Base-by-base conservation (phyloP, 306 rosid species). In the Oemleria cerasiformis region DNA sequence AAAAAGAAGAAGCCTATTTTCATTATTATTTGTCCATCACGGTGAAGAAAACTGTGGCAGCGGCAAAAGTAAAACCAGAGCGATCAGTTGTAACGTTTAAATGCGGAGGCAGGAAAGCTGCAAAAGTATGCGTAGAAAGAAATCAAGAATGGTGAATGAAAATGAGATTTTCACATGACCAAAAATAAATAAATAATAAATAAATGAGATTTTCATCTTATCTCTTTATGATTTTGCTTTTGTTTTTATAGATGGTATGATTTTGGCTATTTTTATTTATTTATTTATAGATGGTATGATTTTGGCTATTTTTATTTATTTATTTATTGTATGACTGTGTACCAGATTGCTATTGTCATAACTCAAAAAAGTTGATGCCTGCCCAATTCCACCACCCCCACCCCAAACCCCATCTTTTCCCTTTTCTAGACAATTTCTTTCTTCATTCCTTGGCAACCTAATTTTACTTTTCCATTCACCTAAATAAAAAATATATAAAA, bases 401-500 rank as follows among this genome's bases (percentile, higher is more conserved):
- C 79, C 75, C 83, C 81, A n/a, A n/a, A 82, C 63, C 76, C 78
- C 78, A 64, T 83, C 81, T 50, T 75, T 83, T 69, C 84, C 85
- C 70, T 62, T 81, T 82, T 50, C 11, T 51, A 44, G 75, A 67
- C 83, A 68, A 75, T 86, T 86, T 84, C 91, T 85, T 92, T 81
- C 92, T 85, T 92, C 85, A 83, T 80, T 74, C 87, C 86, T 77
- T 72, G 86, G 88, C 91, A 86, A 85, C 92, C 92, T 77, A 90
- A 78, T 84, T 75, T 86, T 77, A 79, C 85, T 84, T 78, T 86
- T 75, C 72, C 91, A 34, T 87, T 82, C 82, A 83, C 89, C 95
- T 81, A 86, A 72, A 79, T 25, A 80, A 14, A 25, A 25, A 25
- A 25, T 25, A 65, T 43, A 68, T 61, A 73, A 58, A 70, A 72